Conservation (phyloP, 805 yeast genomes). For the Ogataea paradorogensis region DNA sequence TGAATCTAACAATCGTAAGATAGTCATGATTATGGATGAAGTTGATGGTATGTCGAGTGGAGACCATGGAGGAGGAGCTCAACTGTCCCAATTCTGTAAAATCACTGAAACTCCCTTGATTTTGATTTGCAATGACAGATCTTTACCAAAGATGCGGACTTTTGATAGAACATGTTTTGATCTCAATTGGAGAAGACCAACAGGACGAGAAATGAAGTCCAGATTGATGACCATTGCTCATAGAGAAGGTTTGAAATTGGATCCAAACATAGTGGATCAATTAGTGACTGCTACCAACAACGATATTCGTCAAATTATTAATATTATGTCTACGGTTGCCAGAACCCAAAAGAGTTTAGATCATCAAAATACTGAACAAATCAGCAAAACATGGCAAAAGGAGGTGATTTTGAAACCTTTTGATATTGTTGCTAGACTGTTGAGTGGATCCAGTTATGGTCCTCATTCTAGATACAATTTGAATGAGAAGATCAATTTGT, state of each 20-base stretch:
- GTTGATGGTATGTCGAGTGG: conserved; percentile 99
- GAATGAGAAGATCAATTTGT: conserved; percentile 81
- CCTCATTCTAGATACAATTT: conserved; percentile 51
- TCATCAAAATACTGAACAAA: conserved; percentile 57
- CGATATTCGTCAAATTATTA: conserved; percentile 93
- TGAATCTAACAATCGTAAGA: conserved; percentile 41
- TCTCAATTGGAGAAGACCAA: conserved; percentile 85
- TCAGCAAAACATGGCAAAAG: conserved; percentile 78
- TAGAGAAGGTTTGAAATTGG: conserved; percentile 77
- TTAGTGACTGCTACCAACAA: conserved; percentile 81
- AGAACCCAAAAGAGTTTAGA: conserved; percentile 65
- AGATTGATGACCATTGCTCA: conserved; percentile 88
- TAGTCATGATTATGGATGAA: conserved; percentile 94
- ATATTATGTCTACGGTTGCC: conserved; percentile 80
- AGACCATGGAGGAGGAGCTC: conserved; percentile 98
- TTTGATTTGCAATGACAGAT: conserved; percentile 88
- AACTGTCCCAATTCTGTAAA: conserved; percentile 80
- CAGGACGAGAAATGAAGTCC: conserved; percentile 73
- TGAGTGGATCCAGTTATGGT: conserved; percentile 59
- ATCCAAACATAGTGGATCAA: conserved; percentile 77
- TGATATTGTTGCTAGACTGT: conserved; percentile 72
- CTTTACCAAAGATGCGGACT: conserved; percentile 93
- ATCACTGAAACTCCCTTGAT: conserved; percentile 88
- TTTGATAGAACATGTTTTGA: conserved; percentile 82
- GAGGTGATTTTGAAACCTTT: conserved; percentile 89